phyloP scores from a whole-genome alignment of 257 asterid genomes.

The Solanum bulbocastanum region DNA sequence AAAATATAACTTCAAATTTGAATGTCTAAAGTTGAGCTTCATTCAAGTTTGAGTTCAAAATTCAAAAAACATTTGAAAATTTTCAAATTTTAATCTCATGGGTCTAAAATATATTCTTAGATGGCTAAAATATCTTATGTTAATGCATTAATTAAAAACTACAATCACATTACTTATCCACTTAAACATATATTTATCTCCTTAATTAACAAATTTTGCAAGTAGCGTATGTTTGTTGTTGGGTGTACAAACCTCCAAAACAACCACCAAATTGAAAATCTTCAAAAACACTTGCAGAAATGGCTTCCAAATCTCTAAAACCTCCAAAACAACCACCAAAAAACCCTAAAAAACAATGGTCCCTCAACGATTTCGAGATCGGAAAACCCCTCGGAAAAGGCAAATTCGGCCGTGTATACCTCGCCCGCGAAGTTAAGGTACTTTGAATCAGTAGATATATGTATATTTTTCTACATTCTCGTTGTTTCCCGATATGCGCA shows the following conservation, averaged over 20 bases:
- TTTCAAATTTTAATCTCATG: no score
- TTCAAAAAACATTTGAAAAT: no score
- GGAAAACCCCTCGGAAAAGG: slow-evolving; percentile 95
- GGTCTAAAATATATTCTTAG: no score
- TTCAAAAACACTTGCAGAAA: neutral
- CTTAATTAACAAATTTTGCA: no score
- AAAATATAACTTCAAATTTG: no score
- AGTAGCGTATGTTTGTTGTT: no score
- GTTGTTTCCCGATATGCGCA: neutral
- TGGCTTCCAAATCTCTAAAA: slow-evolving; percentile 24
- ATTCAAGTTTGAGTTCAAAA: no score
- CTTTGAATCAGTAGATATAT: neutral
- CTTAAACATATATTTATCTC: no score
- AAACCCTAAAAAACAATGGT: slow-evolving; percentile 33
- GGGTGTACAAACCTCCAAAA: neutral
- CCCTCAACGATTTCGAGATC: slow-evolving; percentile 78
- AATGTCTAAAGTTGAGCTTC: no score
- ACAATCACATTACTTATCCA: no score
- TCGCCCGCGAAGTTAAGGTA: slow-evolving; percentile 91
- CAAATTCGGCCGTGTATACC: slow-evolving; percentile 91
- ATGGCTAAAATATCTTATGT: no score
- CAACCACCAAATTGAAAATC: neutral
- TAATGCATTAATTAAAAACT: no score
- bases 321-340: slow-evolving; percentile 32
- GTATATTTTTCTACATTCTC: neutral